These are phyloP conservation scores for Sporothrix curviconia DNA, from an alignment of 2,329 filamentous ascomycete species.

Conservation along the genomic window DNA sequence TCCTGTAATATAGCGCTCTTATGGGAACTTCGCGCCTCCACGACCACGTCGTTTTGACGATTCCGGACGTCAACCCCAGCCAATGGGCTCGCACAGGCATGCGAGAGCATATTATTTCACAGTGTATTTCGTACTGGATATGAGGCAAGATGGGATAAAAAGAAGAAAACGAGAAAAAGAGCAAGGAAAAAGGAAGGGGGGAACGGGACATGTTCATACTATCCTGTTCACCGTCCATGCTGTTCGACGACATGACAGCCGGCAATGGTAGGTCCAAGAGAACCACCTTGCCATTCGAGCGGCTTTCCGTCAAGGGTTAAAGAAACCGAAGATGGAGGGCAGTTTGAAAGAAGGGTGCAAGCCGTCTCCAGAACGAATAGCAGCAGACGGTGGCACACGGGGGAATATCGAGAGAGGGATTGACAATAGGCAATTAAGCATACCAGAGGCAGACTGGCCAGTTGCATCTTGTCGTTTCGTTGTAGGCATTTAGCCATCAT, in stretches of 20 bases:
- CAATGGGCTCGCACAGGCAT: constrained; percentile 9
- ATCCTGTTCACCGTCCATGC: too few relatives aligned
- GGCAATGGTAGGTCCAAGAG: too few relatives aligned
- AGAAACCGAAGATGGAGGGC: too few relatives aligned
- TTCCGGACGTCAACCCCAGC: background rate
- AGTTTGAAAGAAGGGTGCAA: background rate
- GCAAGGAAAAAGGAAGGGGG: background rate
- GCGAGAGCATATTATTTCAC: too few relatives aligned
- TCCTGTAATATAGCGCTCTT: too few relatives aligned
- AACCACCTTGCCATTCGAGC: too few relatives aligned
- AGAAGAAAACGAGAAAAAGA: background rate
- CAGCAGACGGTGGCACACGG: background rate
- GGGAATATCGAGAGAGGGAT: background rate
- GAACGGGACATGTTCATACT: background rate
- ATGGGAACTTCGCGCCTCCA: too few relatives aligned
- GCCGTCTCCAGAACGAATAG: too few relatives aligned
- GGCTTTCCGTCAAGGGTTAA: too few relatives aligned
- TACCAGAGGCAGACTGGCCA: background rate
- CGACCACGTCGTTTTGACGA: background rate
- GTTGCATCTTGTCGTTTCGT: background rate
- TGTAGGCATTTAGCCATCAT: background rate
- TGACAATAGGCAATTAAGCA: background rate
- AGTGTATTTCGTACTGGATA: too few relatives aligned
- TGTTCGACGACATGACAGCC: too few relatives aligned
- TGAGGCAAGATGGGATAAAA: background rate